Base-by-base conservation (phyloP, 1,139 yeast species). In the Arxiozyma slooffiae region DNA sequence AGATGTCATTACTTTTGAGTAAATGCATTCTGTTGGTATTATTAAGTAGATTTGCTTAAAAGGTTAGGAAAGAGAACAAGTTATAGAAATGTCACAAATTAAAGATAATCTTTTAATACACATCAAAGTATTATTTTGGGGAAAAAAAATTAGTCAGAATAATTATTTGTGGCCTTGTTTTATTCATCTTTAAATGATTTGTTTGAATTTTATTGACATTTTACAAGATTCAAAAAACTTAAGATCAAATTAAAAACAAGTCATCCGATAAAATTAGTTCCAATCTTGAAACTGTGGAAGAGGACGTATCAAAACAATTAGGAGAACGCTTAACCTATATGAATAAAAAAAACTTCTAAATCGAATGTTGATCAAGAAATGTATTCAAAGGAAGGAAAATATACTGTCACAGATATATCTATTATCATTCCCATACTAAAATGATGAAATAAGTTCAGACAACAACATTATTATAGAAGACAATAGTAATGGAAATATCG, bases 241-340 rank as follows among this genome's bases (percentile, higher is more conserved):
- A 38, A 21, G 38, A 30, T 34, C 45, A 42, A 21, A 42, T 42
- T 4, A 21, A 42, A 24, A 38, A 42, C 30, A 42, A 42, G 16
- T 14, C 20, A 34, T 21, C 45, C 16, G 38, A 21, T 20, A 20
- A 24, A 42, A 16, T 24, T 11, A 21, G 23, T 30, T 21, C 41
- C 5, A 34, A 21, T 34, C 49, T 59, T 47, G 66, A 63, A 50
- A 62, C 67, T 16, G 67, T 64, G 1, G 68, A 64, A 58, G 89
- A 85, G n/a, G 90, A 88, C 0, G 87, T 83, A 38, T 74, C 82
- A 79, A 75, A 79, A 52, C 77, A 78, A 57, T 90, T 83, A 9
- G 85, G 85, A 17, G 82, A 81, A 6, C 75, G 80, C 1, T 67
- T 80, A 47, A 78, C 74, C 36, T 62, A 66, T 41, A 60, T 60